A percentile compares a stretch with the other conserved stretches of the same genome.
phyloP scores from a whole-genome alignment of 768 basidiomycete genomes.

The Pseudohyphozyma bogoriensis region DNA sequence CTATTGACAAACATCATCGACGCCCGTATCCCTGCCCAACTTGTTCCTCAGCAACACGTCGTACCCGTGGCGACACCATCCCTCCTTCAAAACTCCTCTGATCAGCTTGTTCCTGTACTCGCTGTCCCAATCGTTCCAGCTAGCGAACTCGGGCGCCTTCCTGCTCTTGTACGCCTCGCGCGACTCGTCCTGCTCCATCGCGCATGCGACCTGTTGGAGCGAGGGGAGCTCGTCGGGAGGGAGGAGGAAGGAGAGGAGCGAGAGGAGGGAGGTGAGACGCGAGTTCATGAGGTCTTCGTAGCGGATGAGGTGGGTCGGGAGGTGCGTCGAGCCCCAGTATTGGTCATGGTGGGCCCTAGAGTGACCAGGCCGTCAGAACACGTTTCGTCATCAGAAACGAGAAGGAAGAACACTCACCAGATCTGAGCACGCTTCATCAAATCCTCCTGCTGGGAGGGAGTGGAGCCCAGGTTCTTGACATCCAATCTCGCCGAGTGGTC shows the following conservation, averaged over 20 bases:
- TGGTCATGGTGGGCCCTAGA: not conserved
- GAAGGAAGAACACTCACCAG: not conserved
- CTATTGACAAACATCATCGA: too few relatives aligned
- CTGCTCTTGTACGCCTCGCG: conserved; percentile 2
- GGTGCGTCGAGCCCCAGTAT: not conserved
- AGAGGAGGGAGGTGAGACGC: not conserved
- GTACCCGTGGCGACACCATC: too few relatives aligned
- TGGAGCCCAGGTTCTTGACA: not conserved
- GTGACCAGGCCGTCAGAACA: too few relatives aligned
- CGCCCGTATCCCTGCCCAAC: too few relatives aligned
- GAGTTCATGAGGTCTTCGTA: not conserved
- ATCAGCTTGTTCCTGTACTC: not conserved
- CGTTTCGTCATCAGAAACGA: not conserved
- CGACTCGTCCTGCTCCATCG: not conserved
- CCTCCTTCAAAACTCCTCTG: too few relatives aligned
- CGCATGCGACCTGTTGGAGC: not conserved
- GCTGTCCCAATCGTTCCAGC: not conserved
- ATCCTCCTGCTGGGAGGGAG: not conserved
- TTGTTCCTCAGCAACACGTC: too few relatives aligned
- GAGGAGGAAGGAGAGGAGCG: not conserved
- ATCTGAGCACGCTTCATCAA: not conserved
- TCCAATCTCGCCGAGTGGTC: not conserved
- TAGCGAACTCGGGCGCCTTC: not conserved
- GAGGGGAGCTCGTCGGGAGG: not conserved
- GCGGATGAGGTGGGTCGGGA: not conserved